phyloP scores from a whole-genome alignment of 345 rosid genomes.

The Melastoma malabathricum region DNA sequence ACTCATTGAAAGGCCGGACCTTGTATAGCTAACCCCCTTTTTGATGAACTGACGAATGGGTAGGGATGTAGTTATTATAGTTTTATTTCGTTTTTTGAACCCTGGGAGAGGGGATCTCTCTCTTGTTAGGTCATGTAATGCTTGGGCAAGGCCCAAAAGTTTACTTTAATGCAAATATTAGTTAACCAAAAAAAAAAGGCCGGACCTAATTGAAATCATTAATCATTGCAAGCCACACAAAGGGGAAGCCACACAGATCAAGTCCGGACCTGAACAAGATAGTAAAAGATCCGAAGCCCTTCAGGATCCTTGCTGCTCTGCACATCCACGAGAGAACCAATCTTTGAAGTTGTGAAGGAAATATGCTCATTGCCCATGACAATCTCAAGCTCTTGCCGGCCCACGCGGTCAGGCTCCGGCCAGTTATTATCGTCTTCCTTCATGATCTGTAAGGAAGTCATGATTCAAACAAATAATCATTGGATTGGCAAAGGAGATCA shows the following conservation, averaged over 20 bases:
- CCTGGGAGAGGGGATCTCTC: too few species aligned
- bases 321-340: slow-evolving; percentile 96
- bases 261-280: slow-evolving; percentile 84
- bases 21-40: too few species aligned
- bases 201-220: background rate
- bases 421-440: slow-evolving; percentile 97
- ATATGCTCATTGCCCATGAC: slow-evolving; percentile 98
- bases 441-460: slow-evolving; percentile 48
- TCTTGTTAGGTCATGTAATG: too few species aligned
- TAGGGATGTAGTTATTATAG: too few species aligned
- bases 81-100: too few species aligned
- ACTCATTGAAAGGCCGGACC: too few species aligned
- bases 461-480: background rate
- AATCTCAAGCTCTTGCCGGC: slow-evolving; percentile 94
- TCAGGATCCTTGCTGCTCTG: slow-evolving; percentile 94
- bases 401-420: slow-evolving; percentile 98
- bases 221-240: background rate
- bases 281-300: slow-evolving; percentile 95
- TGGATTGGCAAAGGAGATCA: background rate
- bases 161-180: background rate
- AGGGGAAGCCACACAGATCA: background rate
- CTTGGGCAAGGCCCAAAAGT: too few species aligned
- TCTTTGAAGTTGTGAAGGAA: slow-evolving; percentile 88
- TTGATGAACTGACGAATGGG: too few species aligned
- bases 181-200: background rate